These are phyloP conservation scores for Neotropicomus parvogracilis DNA, from an alignment of 1,284 basidiomycete species.

Conservation along the genomic window DNA sequence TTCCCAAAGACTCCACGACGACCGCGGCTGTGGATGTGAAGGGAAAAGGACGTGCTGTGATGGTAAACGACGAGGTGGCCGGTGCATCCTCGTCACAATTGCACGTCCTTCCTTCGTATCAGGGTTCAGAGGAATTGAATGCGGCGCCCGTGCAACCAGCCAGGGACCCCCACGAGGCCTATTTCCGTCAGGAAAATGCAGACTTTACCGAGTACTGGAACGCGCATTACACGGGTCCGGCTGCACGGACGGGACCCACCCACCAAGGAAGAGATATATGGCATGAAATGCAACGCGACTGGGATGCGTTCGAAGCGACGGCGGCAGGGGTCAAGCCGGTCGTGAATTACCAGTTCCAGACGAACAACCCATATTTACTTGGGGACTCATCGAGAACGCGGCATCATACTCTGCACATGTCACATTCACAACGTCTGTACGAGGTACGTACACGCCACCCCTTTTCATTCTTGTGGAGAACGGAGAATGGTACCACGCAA, in stretches of 20 bases:
- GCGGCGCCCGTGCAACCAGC: slow-evolving; percentile 20
- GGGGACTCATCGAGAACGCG: slow-evolving; percentile 53
- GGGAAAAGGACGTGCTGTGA: slow-evolving; percentile 60
- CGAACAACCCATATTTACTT: slow-evolving; percentile 76
- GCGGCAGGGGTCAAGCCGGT: slow-evolving; percentile 58
- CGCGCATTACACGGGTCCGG: slow-evolving; percentile 27
- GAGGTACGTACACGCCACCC: slow-evolving; percentile 50
- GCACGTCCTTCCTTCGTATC: slow-evolving; percentile 11
- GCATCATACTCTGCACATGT: slow-evolving; percentile 52
- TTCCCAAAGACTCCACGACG: slow-evolving; percentile 44
- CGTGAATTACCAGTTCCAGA: slow-evolving; percentile 72
- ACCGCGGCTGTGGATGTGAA: slow-evolving; percentile 45
- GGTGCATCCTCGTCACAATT: slow-evolving; percentile 9
- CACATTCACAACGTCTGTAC: slow-evolving; percentile 42
- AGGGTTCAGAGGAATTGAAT: slow-evolving; percentile 23
- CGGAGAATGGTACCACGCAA: slow-evolving; percentile 5
- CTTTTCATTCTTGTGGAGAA: slow-evolving; percentile 13
- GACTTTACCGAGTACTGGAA: slow-evolving; percentile 62
- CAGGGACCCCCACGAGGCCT: slow-evolving; percentile 60
- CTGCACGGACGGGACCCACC: slow-evolving; percentile 6
- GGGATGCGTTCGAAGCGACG: slow-evolving; percentile 80
- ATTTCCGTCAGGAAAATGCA: slow-evolving; percentile 69
- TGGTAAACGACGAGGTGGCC: slow-evolving; percentile 1
- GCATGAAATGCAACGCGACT: slow-evolving; percentile 72
- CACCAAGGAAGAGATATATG: slow-evolving; percentile 34